Base-by-base conservation (phyloP, 2,329 filamentous ascomycete species). In the Aspergillus sp. region DNA sequence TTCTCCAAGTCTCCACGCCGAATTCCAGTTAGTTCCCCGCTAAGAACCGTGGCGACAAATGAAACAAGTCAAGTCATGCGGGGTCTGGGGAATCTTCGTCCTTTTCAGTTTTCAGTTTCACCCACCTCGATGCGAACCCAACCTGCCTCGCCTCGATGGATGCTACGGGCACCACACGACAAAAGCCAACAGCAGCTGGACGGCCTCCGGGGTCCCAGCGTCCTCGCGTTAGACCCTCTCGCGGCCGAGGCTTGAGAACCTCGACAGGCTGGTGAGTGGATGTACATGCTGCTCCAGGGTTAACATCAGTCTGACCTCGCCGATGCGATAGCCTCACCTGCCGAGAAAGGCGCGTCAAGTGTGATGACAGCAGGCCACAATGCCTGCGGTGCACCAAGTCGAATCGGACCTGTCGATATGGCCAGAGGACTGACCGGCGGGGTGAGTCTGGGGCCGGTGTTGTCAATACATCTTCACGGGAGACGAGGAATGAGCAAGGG, bases 341-440 rank as follows among this genome's bases (percentile, higher is more conserved):
- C 53, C 52, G 63, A 34, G 57, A 59, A 53, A 55, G 60, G 55
- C 61, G 62, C 8, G 63, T 64, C 18, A 63, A 63, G 18, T 63
- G 61, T 22, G 61, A 63, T 11, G 61, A 63, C 9, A 48, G 53
- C 1, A 63, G 54, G 26, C 61, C 61, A 13, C 52, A 39, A 2
- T 63, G 61, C n/a, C 7, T 54, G n/a, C 61, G 61, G 30, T 53
- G 50, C 15, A 36, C 41, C 50, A 53, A 53, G 30, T 57, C 60
- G 9, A 36, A 53, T 7, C 52, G 60, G 5, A 15, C 52, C 43
- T 62, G 60, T 53, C 60, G 55, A 22, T 62, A 62, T 49, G 52
- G 54, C 12, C 55, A 55, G 47, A 9, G 20, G 6, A 22, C 18
- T 15, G 48, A 11, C 18, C 48, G 26, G 26, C 26, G 17, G 44